These are phyloP conservation scores for Leptodermis oblonga DNA, from an alignment of 257 asterid genomes.

Conservation along the genomic window DNA sequence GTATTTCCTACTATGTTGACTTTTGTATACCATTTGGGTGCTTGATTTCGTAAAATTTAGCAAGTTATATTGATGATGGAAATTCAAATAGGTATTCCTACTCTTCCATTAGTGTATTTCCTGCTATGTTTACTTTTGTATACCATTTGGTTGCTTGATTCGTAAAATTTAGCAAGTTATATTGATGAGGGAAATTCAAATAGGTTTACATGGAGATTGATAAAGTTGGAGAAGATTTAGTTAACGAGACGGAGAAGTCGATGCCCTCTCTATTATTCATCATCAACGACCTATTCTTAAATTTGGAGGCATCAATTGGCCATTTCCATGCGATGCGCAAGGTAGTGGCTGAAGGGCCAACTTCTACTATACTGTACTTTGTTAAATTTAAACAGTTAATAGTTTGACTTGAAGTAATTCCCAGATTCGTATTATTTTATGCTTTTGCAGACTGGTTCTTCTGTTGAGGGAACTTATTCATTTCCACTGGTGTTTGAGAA, in stretches of 20 bases:
- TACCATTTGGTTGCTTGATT: no score
- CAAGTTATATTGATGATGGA: constrained; percentile 3
- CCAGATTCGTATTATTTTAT: constrained; percentile 15
- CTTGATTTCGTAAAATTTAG: not conserved
- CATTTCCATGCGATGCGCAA: constrained; percentile 79
- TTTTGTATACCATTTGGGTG: not conserved
- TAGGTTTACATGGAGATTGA: constrained; percentile 89
- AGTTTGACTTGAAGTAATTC: constrained; percentile 12
- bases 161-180: no score
- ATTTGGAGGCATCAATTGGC: constrained; percentile 88
- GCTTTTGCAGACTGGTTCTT: constrained; percentile 69
- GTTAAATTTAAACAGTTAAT: not conserved
- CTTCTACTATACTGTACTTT: not conserved
- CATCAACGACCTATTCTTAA: constrained; percentile 61
- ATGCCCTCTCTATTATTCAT: constrained; percentile 62
- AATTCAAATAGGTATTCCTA: no score
- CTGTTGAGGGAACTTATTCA: constrained; percentile 87
- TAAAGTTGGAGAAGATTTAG: constrained; percentile 66
- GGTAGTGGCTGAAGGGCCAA: constrained; percentile 32
- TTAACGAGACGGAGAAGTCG: constrained; percentile 62
- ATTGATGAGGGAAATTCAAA: no score
- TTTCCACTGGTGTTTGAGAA: constrained; percentile 70
- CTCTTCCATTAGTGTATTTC: no score
- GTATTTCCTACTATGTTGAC: not conserved
- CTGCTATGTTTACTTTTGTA: no score